phyloP scores from a whole-genome alignment of 352 stramenopile genomes.

The Pilasporangium apinafurcum region DNA sequence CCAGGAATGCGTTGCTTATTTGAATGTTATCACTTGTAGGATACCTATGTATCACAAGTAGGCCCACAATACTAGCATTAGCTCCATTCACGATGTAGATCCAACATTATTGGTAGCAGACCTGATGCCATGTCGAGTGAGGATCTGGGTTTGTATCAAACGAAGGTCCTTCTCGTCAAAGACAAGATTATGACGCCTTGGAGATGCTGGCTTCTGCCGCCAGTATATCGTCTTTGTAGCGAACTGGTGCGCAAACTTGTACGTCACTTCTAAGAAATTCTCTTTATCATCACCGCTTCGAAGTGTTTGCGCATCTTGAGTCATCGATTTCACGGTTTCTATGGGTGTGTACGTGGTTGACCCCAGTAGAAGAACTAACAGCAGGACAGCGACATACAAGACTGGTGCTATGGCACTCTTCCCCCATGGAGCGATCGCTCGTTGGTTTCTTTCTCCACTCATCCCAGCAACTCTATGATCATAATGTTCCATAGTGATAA shows the following conservation, averaged over 20 bases:
- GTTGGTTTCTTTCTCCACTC: too few relatives aligned
- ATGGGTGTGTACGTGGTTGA: too few relatives aligned
- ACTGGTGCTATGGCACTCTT: too few relatives aligned
- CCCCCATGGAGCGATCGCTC: too few relatives aligned
- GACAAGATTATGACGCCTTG: constrained; percentile 4
- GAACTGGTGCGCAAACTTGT: constrained; percentile 24
- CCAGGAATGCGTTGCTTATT: constrained; percentile 39
- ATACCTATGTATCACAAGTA: constrained; percentile 20
- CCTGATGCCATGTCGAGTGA: constrained; percentile 58
- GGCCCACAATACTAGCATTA: background rate
- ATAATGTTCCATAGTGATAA: too few relatives aligned
- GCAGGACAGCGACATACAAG: too few relatives aligned
- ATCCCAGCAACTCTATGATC: too few relatives aligned
- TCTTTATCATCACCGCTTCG: too few relatives aligned
- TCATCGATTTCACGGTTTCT: too few relatives aligned
- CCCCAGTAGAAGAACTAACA: too few relatives aligned
- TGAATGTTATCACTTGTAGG: constrained; percentile 42
- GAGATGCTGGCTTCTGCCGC: constrained; percentile 28
- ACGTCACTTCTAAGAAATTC: too few relatives aligned
- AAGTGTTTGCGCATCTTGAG: too few relatives aligned
- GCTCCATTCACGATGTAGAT: background rate
- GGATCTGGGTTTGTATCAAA: constrained; percentile 53
- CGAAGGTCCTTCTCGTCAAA: constrained; percentile 25
- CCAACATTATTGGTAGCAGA: constrained; percentile 12
- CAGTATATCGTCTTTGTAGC: constrained; percentile 56